Base-by-base conservation (phyloP, 2,329 filamentous ascomycete species). In the Sarocladium strictum region DNA sequence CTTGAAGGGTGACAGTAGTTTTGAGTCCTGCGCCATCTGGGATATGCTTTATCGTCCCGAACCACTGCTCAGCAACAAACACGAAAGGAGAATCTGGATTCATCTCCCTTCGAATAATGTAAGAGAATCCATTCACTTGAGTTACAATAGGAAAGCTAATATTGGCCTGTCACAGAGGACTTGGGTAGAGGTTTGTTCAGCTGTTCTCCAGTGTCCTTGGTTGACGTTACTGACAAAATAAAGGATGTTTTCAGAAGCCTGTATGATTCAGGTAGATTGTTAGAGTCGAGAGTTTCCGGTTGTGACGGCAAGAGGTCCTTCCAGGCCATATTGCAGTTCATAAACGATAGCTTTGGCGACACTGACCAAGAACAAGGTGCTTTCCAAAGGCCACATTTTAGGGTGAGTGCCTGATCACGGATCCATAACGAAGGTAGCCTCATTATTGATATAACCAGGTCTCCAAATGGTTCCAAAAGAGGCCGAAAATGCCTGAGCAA, bases 81-180 rank as follows among this genome's bases (percentile, higher is more conserved):
- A 33, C 3, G n/a, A 27, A 9, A 32, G 35, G n/a, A 17, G 27
- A 9, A 51, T 51, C 29, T 51, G 47, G 47, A 51, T 51, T 19
- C 47, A 51, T 17, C 47, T 51, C 12, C 47, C 47, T 19, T 51
- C 47, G 21, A 51, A 35, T 35, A 51, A 51, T 23, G 47, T 51
- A 23, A 51, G 47, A 29, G 15, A n/a, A n/a, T n/a, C n/a, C n/a
- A n/a, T n/a, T n/a, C n/a, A n/a, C n/a, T n/a, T n/a, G n/a, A n/a
- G n/a, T n/a, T n/a, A n/a, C n/a, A n/a, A n/a, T n/a, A n/a, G n/a
- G n/a, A n/a, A 33, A 33, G 32, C 32, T 33, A 15, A 33, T 15
- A 38, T n/a, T 14, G n/a, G 6, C 35, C 7, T n/a, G 12, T 7
- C n/a, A 15, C 35, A 51, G 47, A 33, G 47, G 17, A 51, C 15